Conservation (phyloP, 2,329 filamentous ascomycete genomes). For the Fusarium chaquense region DNA sequence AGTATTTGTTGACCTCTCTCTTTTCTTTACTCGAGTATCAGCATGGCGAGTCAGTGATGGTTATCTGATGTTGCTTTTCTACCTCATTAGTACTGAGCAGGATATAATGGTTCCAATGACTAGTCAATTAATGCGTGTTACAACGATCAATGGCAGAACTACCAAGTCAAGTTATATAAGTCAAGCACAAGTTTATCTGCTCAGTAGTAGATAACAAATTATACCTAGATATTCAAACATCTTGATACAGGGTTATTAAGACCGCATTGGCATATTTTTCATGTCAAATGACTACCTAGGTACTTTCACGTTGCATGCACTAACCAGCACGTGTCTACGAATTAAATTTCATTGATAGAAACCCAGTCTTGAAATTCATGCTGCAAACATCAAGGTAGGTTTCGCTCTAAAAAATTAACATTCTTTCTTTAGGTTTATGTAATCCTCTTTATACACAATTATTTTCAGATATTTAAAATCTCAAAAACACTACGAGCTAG, state of each 20-base stretch:
- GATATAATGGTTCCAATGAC: background rate
- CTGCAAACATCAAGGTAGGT: background rate
- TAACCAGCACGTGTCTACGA: background rate
- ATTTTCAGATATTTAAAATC: background rate
- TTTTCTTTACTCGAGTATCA: background rate
- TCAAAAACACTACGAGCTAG: background rate
- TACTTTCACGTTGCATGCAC: background rate
- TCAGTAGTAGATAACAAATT: background rate
- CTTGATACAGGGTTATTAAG: background rate
- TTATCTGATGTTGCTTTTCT: background rate
- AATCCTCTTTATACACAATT: no score
- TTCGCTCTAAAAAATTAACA: background rate
- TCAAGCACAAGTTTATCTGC: background rate
- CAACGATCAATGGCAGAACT: background rate
- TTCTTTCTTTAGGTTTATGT: background rate
- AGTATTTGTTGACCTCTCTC: background rate
- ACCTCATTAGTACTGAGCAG: no score
- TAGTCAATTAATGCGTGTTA: background rate
- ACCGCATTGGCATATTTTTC: conserved; percentile 4
- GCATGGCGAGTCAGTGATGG: background rate
- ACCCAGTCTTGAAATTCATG: background rate
- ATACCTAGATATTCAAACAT: background rate
- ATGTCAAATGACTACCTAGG: background rate
- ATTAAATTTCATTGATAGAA: background rate
- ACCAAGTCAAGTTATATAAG: background rate